These are phyloP conservation scores for Thraustochytrium sp. DNA, from an alignment of 352 stramenopile species.

Conservation along the genomic window DNA sequence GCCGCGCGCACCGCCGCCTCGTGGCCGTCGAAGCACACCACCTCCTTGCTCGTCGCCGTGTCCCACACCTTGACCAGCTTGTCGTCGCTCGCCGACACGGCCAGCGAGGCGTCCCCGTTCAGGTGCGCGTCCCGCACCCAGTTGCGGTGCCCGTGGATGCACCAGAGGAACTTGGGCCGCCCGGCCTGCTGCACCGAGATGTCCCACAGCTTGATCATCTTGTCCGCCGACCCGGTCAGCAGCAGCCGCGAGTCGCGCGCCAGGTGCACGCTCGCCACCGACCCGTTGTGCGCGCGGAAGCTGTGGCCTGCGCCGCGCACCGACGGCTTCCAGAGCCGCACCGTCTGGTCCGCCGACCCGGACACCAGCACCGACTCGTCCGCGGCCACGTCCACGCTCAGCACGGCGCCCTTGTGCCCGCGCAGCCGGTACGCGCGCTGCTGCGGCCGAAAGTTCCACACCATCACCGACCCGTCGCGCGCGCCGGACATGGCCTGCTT, in stretches of 20 bases:
- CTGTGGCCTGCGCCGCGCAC: constrained; percentile 53
- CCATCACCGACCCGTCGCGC: constrained; percentile 71
- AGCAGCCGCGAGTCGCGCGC: constrained; percentile 66
- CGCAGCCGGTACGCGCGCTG: constrained; percentile 68
- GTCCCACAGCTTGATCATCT: constrained; percentile 80
- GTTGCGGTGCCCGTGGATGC: constrained; percentile 77
- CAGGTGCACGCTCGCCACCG: constrained; percentile 72
- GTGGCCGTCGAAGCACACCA: constrained; percentile 79
- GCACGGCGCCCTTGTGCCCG: constrained; percentile 66
- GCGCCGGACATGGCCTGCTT: constrained; percentile 74
- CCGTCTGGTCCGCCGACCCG: constrained; percentile 76
- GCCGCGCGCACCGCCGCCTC: constrained; percentile 69
- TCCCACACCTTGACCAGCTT: constrained; percentile 86
- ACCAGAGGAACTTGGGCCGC: constrained; percentile 64
- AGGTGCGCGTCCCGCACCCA: constrained; percentile 80
- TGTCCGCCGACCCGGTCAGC: constrained; percentile 82
- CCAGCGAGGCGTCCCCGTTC: constrained; percentile 61
- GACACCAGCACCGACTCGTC: constrained; percentile 72
- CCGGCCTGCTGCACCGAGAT: constrained; percentile 61
- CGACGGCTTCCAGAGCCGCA: constrained; percentile 77
- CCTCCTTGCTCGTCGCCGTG: constrained; percentile 60
- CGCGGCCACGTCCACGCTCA: constrained; percentile 63
- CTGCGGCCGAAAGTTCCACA: constrained; percentile 82
- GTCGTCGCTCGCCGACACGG: constrained; percentile 76
- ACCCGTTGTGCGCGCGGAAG: constrained; percentile 58